A percentile compares a stretch with the other conserved stretches of the same genome.
Conservation (phyloP, 2,329 filamentous ascomycete genomes). For the Exophiala sp. region DNA sequence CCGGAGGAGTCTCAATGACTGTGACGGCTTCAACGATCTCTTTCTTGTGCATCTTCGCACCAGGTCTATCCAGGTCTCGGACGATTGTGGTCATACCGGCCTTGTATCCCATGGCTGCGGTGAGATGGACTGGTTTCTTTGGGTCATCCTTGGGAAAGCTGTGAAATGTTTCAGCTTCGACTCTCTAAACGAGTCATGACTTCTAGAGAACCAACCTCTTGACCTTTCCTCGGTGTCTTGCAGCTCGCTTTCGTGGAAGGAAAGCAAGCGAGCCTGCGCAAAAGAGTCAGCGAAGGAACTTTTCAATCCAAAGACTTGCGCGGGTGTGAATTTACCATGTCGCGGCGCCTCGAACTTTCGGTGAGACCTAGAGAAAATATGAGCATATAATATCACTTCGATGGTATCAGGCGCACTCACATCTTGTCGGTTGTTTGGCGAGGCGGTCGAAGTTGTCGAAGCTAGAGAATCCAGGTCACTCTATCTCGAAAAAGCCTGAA, state of each 20-base stretch:
- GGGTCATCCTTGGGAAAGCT: slow-evolving; percentile 99
- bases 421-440: slow-evolving; percentile 14
- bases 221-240: slow-evolving; percentile 93
- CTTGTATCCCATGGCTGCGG: slow-evolving; percentile 98
- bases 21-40: slow-evolving; percentile 85
- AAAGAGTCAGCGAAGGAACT: slow-evolving; percentile 29
- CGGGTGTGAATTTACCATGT: slow-evolving; percentile 61
- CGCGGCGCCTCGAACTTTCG: slow-evolving; percentile 79
- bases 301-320: slow-evolving; percentile 5
- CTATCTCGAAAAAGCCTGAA: slow-evolving; percentile 1
- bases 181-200: slow-evolving; percentile 28
- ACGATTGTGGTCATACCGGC: slow-evolving; percentile 99
- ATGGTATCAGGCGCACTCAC: slow-evolving; percentile 3
- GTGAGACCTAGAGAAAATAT: slow-evolving; percentile 44
- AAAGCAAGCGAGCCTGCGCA: slow-evolving; percentile 65
- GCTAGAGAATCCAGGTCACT: neutral
- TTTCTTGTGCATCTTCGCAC: slow-evolving; percentile 99
- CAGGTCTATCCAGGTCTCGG: slow-evolving; percentile 96
- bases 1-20: slow-evolving; percentile 88
- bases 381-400: slow-evolving; percentile 1
- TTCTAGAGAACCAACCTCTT: slow-evolving; percentile 66
- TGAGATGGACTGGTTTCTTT: slow-evolving; percentile 99
- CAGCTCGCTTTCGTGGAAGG: slow-evolving; percentile 84
- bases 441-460: slow-evolving; percentile 13
- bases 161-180: slow-evolving; percentile 31